Evolutionary conservation across 1,139 yeast species (phyloP).

Genomic region (Sugiyamaella sp.): DNA sequence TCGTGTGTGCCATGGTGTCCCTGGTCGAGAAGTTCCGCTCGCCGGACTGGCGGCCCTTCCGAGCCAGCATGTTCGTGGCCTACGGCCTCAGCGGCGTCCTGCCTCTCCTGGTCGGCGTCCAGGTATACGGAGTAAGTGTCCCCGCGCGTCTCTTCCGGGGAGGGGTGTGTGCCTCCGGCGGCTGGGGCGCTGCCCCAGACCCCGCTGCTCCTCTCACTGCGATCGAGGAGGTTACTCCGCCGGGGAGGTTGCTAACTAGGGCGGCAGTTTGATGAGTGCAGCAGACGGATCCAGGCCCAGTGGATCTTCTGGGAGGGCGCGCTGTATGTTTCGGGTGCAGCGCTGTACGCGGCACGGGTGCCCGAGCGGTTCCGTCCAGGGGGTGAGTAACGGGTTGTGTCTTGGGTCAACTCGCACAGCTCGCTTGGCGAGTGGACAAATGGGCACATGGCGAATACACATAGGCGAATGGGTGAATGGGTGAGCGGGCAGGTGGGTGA

Average conservation of each 20-base stretch:
- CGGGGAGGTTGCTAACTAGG: neutral
- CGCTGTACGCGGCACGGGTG: conserved; percentile 70
- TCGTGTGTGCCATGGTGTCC: conserved; percentile 64
- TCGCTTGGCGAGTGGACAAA: too few species aligned
- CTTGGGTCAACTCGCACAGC: too few species aligned
- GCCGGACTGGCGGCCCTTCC: conserved; percentile 69
- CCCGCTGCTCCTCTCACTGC: neutral
- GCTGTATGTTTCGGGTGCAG: conserved; percentile 78
- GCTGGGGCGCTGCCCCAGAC: neutral
- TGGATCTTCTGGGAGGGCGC: conserved; percentile 73
- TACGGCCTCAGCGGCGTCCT: conserved; percentile 81
- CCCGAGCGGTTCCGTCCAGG: conserved; percentile 80
- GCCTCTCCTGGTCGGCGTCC: conserved; percentile 62
- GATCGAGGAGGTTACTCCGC: too few species aligned
- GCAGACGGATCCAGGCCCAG: conserved; percentile 54
- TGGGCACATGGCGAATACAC: too few species aligned
- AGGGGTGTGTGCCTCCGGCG: too few species aligned
- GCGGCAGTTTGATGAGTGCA: conserved; percentile 44
- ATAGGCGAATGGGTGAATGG: too few species aligned
- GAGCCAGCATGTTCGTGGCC: conserved; percentile 76
- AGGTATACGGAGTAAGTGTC: conserved; percentile 44
- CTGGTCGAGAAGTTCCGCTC: conserved; percentile 66
- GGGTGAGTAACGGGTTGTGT: conserved; percentile 26
- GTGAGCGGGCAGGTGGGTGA: too few species aligned
- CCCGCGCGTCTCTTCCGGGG: too few species aligned